Evolutionary conservation across 495 filamentous ascomycete species (phyloP).

Genomic region (Entonaema liquescens): DNA sequence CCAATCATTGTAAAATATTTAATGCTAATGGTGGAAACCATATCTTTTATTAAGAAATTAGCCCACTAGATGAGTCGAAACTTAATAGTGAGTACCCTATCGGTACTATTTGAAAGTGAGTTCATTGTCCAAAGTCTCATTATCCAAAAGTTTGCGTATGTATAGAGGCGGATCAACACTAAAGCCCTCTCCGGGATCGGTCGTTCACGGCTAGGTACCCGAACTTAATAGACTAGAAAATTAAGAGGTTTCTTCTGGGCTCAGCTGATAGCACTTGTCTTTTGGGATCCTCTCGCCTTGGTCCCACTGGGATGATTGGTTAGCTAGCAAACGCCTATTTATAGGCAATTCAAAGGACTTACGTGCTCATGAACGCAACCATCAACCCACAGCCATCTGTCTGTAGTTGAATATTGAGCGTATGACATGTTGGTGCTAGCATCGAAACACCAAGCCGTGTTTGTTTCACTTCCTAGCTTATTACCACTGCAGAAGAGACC

Average conservation of each 20-base stretch:
- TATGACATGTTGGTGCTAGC: conserved; percentile 60
- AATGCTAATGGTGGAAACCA: too few species aligned
- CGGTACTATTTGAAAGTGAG: too few species aligned
- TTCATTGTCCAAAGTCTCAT: too few species aligned
- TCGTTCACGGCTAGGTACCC: neutral
- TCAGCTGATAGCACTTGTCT: conserved; percentile 51
- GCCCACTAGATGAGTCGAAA: neutral
- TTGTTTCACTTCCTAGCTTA: conserved; percentile 51
- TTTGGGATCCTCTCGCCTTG: conserved; percentile 51
- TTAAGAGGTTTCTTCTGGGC: conserved; percentile 7
- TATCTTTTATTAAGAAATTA: too few species aligned
- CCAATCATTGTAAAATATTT: too few species aligned
- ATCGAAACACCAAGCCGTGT: conserved; percentile 56
- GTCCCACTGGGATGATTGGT: conserved; percentile 49
- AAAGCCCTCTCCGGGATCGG: neutral
- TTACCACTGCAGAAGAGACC: conserved; percentile 53
- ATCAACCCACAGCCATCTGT: conserved; percentile 56
- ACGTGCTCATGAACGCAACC: conserved; percentile 61
- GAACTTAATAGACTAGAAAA: neutral
- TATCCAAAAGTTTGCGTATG: too few species aligned
- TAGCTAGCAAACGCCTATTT: neutral
- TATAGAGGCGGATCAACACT: too few species aligned
- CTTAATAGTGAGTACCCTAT: neutral
- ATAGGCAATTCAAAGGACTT: conserved; percentile 32
- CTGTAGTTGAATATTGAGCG: conserved; percentile 53